Evolutionary conservation across 768 basidiomycete species (phyloP).

Genomic region (Leccinum fibrillosum): DNA sequence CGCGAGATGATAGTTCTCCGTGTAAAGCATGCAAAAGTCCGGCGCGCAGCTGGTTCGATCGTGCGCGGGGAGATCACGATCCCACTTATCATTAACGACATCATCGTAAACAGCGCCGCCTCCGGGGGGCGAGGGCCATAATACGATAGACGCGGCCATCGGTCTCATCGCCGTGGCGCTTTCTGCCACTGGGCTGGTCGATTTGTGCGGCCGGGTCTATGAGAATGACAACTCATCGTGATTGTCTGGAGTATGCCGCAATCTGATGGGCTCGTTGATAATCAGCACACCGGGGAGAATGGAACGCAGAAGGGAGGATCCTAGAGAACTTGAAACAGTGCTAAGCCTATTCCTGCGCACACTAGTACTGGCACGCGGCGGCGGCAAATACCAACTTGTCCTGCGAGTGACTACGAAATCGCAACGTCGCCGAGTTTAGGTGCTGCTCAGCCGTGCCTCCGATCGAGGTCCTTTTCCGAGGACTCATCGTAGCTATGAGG

Average conservation of each 20-base stretch:
- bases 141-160: constrained; percentile 9
- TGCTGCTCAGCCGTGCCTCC: no score
- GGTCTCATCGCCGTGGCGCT: constrained; percentile 13
- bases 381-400: no score
- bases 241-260: neutral
- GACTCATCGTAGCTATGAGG: no score
- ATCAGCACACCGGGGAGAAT: neutral
- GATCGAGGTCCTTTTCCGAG: no score
- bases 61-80: neutral
- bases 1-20: no score
- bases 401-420: no score
- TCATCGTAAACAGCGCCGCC: constrained; percentile 4
- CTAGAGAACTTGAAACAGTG: no score
- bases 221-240: neutral
- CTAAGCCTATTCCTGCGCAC: no score
- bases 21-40: no score
- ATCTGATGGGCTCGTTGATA: neutral
- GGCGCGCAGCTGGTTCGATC: no score
- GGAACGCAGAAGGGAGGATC: neutral
- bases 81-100: constrained; percentile 16
- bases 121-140: neutral
- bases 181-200: constrained; percentile 12
- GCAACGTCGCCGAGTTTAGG: no score
- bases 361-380: no score
- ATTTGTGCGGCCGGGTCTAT: constrained; percentile 6